Evolutionary conservation across 371 early-diverging fungal species (phyloP).

Genomic region (Synchytrium microbalum): DNA sequence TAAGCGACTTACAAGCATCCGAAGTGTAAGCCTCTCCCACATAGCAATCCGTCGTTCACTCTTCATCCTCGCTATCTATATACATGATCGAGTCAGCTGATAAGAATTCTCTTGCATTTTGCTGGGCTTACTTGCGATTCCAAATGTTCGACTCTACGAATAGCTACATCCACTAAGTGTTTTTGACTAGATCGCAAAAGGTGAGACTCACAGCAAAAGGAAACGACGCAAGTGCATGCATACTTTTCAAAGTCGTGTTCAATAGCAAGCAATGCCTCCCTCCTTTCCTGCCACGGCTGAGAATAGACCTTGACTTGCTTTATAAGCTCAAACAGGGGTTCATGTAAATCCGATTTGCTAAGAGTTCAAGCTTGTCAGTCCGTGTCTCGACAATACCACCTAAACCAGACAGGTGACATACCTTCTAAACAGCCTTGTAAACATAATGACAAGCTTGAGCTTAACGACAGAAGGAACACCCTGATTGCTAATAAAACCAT

Average conservation of each 20-base stretch:
- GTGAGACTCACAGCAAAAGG: neutral
- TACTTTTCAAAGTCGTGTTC: conserved; percentile 37
- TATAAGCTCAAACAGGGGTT: conserved; percentile 43
- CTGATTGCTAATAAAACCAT: conserved; percentile 33
- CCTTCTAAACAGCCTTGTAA: conserved; percentile 38
- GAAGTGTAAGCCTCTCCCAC: conserved; percentile 33
- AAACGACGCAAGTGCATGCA: conserved; percentile 1
- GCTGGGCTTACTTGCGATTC: conserved; percentile 25
- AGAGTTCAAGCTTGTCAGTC: neutral
- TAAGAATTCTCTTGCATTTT: neutral
- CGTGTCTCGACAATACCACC: neutral
- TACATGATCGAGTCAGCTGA: neutral
- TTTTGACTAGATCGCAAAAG: conserved; percentile 18
- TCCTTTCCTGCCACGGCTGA: conserved; percentile 34
- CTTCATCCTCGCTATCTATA: conserved; percentile 8
- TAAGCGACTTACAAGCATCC: too few relatives aligned
- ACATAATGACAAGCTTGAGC: conserved; percentile 36
- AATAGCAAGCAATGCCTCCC: conserved; percentile 27
- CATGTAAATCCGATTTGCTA: conserved; percentile 43
- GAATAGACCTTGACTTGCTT: conserved; percentile 39
- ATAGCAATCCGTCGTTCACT: conserved; percentile 21
- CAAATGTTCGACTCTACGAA: conserved; percentile 39
- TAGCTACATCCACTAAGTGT: conserved; percentile 39
- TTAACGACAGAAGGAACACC: conserved; percentile 36
- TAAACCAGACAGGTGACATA: conserved; percentile 8